phyloP scores from a whole-genome alignment of 192 early-diverging fungal species.

The Gamsiella multidivaricata region DNA sequence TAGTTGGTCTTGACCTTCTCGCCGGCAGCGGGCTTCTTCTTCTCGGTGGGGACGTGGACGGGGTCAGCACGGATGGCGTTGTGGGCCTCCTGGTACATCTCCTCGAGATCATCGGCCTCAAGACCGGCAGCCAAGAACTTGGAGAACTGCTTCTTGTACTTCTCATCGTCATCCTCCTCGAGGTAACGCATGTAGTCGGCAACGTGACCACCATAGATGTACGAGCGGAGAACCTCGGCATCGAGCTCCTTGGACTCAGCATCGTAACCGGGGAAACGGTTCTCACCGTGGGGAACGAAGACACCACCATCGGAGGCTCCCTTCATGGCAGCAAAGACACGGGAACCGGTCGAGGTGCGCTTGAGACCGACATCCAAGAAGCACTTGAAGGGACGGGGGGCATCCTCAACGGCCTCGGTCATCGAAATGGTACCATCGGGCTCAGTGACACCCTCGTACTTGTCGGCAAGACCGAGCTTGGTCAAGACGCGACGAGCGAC shows the following conservation, averaged over 20 bases:
- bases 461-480: constrained; percentile 94
- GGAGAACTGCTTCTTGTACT: constrained; percentile 96
- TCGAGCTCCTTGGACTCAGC: constrained; percentile 87
- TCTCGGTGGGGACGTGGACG: constrained; percentile 70
- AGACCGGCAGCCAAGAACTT: constrained; percentile 91
- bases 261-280: constrained; percentile 98
- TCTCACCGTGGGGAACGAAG: constrained; percentile 94
- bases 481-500: constrained; percentile 94
- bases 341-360: constrained; percentile 97
- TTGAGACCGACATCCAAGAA: constrained; percentile 97
- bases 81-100: constrained; percentile 94
- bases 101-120: constrained; percentile 91
- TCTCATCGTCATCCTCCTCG: constrained; percentile 98
- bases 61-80: constrained; percentile 95
- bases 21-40: constrained; percentile 75
- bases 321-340: constrained; percentile 98
- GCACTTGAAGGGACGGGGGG: constrained; percentile 96
- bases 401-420: constrained; percentile 91
- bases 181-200: constrained; percentile 98
- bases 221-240: constrained; percentile 90
- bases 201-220: constrained; percentile 99
- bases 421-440: constrained; percentile 88
- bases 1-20: constrained; percentile 80
- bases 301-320: constrained; percentile 99
- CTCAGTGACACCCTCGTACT: constrained; percentile 96